Percentiles rank a stretch among this genome's conserved stretches.
Conservation (phyloP, 768 basidiomycete genomes). For the Lactarius trivialis region DNA sequence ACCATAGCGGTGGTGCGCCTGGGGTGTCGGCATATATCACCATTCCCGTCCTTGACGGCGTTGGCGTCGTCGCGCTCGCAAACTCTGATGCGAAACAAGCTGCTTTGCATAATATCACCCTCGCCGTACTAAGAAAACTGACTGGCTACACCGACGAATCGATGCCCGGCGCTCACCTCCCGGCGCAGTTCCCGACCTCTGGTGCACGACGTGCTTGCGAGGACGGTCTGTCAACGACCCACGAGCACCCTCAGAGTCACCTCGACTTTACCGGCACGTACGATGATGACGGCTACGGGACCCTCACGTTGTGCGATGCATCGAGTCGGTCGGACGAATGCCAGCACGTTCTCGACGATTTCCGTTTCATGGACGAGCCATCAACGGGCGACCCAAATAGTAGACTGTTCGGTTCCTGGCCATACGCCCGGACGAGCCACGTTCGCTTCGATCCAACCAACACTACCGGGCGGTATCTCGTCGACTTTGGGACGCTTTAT, state of each 20-base stretch:
- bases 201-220: neutral
- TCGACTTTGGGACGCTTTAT: slow-evolving; percentile 1
- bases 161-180: neutral
- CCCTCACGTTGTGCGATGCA: neutral
- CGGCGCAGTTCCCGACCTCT: neutral
- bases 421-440: neutral
- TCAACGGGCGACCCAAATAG: neutral
- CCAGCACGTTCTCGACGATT: slow-evolving; percentile 1
- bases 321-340: slow-evolving; percentile 7
- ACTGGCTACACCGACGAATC: neutral
- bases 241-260: neutral
- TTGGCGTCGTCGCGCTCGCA: slow-evolving; percentile 30
- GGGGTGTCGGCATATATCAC: slow-evolving; percentile 31
- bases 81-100: slow-evolving; percentile 22
- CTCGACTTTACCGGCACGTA: slow-evolving; percentile 10
- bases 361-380: neutral
- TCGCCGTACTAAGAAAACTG: neutral
- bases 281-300: slow-evolving; percentile 4
- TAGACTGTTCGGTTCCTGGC: neutral
- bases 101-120: neutral
- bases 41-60: slow-evolving; percentile 33
- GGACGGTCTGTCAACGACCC: neutral
- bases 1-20: slow-evolving; percentile 32
- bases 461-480: neutral
- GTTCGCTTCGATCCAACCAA: neutral